Evolutionary conservation across 371 early-diverging fungal genomes (phyloP), one percentile per base, ranked within the genome.

Genomic region (Lichtheimia ramosa): DNA sequence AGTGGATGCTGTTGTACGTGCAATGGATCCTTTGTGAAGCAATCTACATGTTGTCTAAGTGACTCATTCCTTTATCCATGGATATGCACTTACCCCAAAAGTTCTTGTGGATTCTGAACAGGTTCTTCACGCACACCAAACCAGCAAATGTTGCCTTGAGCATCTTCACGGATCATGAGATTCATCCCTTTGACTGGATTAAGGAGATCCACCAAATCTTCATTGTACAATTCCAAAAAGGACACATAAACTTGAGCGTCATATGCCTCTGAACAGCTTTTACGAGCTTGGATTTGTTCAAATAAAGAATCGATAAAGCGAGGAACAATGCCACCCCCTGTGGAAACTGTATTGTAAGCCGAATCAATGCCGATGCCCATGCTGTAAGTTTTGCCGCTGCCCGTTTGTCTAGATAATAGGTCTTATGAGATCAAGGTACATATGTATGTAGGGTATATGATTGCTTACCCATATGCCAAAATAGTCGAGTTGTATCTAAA

Each of bases 221-320:
- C 99, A 73, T 99, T 99, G 79, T 99, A 99, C 28, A 99, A 75
- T 72, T 99, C 99, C n/a, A 97, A 66, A 73, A 91, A 96, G 41
- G 93, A 85, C 3, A 88, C 85, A 55, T 63, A 77, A 18, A 91
- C 85, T 54, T 34, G 60, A 56, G 55, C 81, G 77, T 42, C 95
- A 75, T 20, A 97, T 82, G 73, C 94, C 94, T 28, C 87, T 84
- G 13, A 95, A 71, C 61, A 93, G 90, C 73, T 98, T 51, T 78
- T 58, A 43, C 74, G 69, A n/a, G 62, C 48, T 43, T 70, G 56
- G 24, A 87, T 43, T 6, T 64, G 61, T 34, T 66, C 43, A 48
- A 84, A 96, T 25, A 96, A 76, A 46, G 79, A 69, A 42, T 82
- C 58, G 51, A 96, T 87, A 21, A 96, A 88, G 40, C 95, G 85